Base-by-base conservation (phyloP, 2,329 filamentous ascomycete species). In the Coniella lustricola region DNA sequence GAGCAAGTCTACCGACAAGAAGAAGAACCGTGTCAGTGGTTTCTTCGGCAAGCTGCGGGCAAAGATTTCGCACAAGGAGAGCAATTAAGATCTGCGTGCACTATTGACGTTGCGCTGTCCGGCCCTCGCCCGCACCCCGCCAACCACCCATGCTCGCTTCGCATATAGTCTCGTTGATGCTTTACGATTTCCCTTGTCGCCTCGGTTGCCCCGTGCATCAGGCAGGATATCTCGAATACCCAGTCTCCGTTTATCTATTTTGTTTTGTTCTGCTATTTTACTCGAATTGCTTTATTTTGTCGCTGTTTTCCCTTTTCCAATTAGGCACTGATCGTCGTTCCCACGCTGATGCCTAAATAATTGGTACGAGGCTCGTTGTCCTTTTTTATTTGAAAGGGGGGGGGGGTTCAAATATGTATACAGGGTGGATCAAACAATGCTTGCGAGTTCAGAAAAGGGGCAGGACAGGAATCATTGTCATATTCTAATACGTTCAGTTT, bases 1-100 rank as follows among this genome's bases (percentile, higher is more conserved):
- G 48, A 59, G 55, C 51, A 65, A 66, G 53, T 57, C 64, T 14
- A 60, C 60, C 29, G 73, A 79, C 69, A 85, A 84, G 73, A 84
- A 82, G 73, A 82, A 81, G 71, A 72, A 78, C 64, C 74, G 82
- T 46, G 58, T 83, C 51, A 85, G 81, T 65, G 67, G 74, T 46
- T 76, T 85, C 58, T 78, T 86, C 61, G 70, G 66, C 65, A 79
- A 76, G 68, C 59, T 79, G 59, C 75, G 74, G 66, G 61, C 67
- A 56, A 79, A 67, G 62, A 55, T 68, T n/a, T 57, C 61, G 18
- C 53, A 58, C 55, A 65, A 66, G 57, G 59, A 64, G 48, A 39
- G 38, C 40, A 49, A 41, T 41, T 47, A 51, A 45, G 44, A 40
- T 8, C 22, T 42, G 34, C 32, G 44, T 42, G 34, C 32, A 41